Base-by-base conservation (phyloP, 805 yeast species). In the Cyberlindnera mycetangii region DNA sequence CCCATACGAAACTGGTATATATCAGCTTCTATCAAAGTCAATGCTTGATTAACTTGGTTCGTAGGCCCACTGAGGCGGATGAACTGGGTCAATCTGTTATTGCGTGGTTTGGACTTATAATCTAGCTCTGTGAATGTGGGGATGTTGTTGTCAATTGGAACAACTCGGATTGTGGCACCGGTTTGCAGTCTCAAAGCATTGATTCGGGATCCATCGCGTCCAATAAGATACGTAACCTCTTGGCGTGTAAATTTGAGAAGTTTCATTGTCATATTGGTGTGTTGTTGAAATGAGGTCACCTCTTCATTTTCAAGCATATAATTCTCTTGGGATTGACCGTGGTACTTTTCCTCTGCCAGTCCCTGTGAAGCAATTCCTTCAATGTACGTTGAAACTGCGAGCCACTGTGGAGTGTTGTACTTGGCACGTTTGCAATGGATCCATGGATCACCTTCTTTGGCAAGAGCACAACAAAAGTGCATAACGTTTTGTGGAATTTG, bases 221-320 rank as follows among this genome's bases (percentile, higher is more conserved):
- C 80, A 39, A 75, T 74, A 7, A 75, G 48, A 38, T 59, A 66
- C 1, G 72, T 61, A 2, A 72, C 66, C 42, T 73, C 74, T 20
- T 51, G 52, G 25, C 63, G 61, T 9, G 59, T 58, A 12, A 64
- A 44, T 28, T 52, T 41, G 2, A 59, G 32, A 5, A 52, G 34
- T 30, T 46, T 32, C 35, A 40, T 25, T 2, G 14, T 21, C 45
- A 38, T 46, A 15, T 24, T 15, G 7, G 32, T 10, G 3, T 33
- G 17, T 20, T 10, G 16, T 20, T 25, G 25, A 10, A 22, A n/a
- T 17, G 35, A 18, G 7, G 16, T 18, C 7, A 5, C 12, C 12
- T 5, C 28, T 5, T n/a, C 12, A 5, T 25, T 25, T 5, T 25
- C 14, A n/a, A 6, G 28, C 5, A 10, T 32, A 14, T 21, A 18